Conservation (phyloP, 106 monocot genomes). For the Acorus calamus region DNA sequence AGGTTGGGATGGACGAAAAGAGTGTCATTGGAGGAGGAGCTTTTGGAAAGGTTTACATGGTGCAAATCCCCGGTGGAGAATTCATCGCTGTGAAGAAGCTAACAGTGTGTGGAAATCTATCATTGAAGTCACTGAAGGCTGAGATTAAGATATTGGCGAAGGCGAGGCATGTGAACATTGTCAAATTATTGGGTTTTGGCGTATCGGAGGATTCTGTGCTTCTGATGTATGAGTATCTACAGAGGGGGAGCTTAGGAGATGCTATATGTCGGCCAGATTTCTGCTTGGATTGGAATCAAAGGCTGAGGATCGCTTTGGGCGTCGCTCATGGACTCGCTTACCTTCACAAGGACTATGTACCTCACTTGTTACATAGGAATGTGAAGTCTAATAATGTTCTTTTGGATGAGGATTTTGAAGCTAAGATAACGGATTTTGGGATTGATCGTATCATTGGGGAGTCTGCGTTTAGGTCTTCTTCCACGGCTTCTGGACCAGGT, state of each 20-base stretch:
- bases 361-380: conserved; percentile 45
- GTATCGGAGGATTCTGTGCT: conserved; percentile 32
- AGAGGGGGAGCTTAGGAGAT: conserved; percentile 54
- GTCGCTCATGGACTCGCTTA: conserved; percentile 44
- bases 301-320: conserved; percentile 50
- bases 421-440: conserved; percentile 42
- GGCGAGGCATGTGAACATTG: conserved; percentile 46
- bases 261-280: conserved; percentile 13
- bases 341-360: conserved; percentile 51
- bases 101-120: conserved; percentile 8
- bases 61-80: conserved; percentile 33
- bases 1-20: conserved; percentile 32
- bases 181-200: conserved; percentile 53
- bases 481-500: conserved; percentile 34
- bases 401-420: conserved; percentile 40
- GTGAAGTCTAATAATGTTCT: conserved; percentile 56
- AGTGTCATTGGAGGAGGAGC: conserved; percentile 44
- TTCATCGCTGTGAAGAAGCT: conserved; percentile 39
- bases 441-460: conserved; percentile 50
- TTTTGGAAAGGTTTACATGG: conserved; percentile 33
- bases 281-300: conserved; percentile 27
- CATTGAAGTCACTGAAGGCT: conserved; percentile 23
- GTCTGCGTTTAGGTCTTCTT: conserved; percentile 15
- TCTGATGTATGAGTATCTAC: conserved; percentile 37
- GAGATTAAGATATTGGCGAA: conserved; percentile 49